Evolutionary conservation across 306 rosid genomes (phyloP), one percentile per base, ranked within the genome.

Genomic region (Albizia julibrissin): DNA sequence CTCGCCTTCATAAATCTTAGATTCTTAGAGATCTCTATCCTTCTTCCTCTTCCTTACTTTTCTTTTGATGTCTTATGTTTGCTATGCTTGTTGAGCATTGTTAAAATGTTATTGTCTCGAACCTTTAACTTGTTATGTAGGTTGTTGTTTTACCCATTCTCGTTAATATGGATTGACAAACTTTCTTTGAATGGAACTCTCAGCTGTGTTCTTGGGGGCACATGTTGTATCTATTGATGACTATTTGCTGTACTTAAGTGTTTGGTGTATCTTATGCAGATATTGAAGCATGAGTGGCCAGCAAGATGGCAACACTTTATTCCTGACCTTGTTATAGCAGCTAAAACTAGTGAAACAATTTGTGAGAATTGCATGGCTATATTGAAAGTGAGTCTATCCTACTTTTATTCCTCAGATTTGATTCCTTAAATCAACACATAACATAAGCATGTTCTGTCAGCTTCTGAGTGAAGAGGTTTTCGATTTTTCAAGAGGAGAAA

Each of bases 231-330:
- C 43, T 47, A n/a, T 29, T 24, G 61, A 39, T 69, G 79, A 29
- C 44, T 69, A 15, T 50, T 47, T 37, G n/a, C 50, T 24, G 10
- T 68, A 22, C 76, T 9, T 71, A 65, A 79, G n/a, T 79, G 78
- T 71, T 79, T 74, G 72, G n/a, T 74, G 40, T 43, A 49, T 76
- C 85, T 72, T 22, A 72, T 76, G 67, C 89, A 96, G 98, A 92
- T 96, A 80, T 88, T 96, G 89, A 96, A 96, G 97, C 99, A 96
- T 74, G 99, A 96, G 80, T 96, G 99, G 99, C 99, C 99, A 2
- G 91, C 88, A 8, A 92, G 91, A 86, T 96, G 99, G 99, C 89
- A 66, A 84, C 92, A 96, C 89, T 87, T 96, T 84, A 88, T 96
- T 82, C 99, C 98, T n/a, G 99, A 96, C 84, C 94, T 92, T 22